Conservation (phyloP, 148 eudicot genomes). For the Rhododendron mucronatum region DNA sequence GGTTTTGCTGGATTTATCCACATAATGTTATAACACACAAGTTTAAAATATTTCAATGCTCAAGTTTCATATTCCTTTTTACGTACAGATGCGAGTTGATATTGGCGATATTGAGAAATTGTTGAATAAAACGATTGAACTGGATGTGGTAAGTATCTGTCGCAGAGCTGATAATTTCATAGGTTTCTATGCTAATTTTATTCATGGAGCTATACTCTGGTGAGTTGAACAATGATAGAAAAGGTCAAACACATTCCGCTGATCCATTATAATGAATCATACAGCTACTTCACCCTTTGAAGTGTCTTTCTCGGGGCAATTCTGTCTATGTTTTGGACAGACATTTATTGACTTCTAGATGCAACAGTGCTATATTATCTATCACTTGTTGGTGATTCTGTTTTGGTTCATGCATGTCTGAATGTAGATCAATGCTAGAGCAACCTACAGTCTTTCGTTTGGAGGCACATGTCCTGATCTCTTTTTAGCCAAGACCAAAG, state of each 20-base stretch:
- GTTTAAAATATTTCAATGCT: constrained; percentile 9
- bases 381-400: background rate
- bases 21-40: background rate
- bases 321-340: background rate
- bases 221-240: background rate
- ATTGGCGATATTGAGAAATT: constrained; percentile 54
- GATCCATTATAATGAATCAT: background rate
- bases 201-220: background rate
- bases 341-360: background rate
- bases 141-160: constrained; percentile 65
- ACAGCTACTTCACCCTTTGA: background rate
- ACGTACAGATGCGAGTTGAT: constrained; percentile 67
- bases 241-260: background rate
- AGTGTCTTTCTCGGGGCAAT: background rate
- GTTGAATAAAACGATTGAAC: constrained; percentile 51
- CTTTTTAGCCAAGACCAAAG: constrained; percentile 43
- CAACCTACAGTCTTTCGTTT: constrained; percentile 74
- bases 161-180: background rate
- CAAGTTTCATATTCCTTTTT: background rate
- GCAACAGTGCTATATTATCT: background rate
- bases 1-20: constrained; percentile 38
- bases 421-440: constrained; percentile 79
- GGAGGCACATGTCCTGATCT: constrained; percentile 78
- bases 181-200: constrained; percentile 1
- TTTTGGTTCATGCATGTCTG: background rate